phyloP scores from a whole-genome alignment of 768 basidiomycete genomes.

The Suillus subluteus region DNA sequence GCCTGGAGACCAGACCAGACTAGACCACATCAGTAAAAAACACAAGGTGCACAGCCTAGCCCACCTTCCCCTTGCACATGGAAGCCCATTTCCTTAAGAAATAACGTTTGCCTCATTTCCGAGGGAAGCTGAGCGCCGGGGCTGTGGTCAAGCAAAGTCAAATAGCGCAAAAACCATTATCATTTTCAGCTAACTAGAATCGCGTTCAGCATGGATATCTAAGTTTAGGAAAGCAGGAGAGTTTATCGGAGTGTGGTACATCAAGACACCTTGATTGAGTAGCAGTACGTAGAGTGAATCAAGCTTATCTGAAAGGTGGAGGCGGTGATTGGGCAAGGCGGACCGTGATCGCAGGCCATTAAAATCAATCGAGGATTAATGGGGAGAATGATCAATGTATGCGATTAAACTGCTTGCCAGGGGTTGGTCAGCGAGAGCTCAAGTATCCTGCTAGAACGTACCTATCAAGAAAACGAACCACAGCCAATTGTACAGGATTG shows the following conservation, averaged over 20 bases:
- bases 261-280: background rate
- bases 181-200: background rate
- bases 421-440: background rate
- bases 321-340: constrained; percentile 1
- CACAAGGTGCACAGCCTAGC: constrained; percentile 7
- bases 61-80: constrained; percentile 1
- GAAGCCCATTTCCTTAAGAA: constrained; percentile 7
- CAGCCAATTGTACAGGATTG: constrained; percentile 3
- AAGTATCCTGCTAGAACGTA: background rate
- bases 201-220: constrained; percentile 1
- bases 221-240: background rate
- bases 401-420: background rate
- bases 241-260: background rate
- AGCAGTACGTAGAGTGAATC: background rate
- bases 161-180: background rate
- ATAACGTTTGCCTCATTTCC: constrained; percentile 7
- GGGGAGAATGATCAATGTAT: constrained; percentile 1
- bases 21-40: constrained; percentile 4
- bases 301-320: constrained; percentile 1
- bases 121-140: constrained; percentile 1
- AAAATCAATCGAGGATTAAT: constrained; percentile 2
- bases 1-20: constrained; percentile 4
- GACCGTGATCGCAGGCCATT: constrained; percentile 2
- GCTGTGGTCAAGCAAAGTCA: constrained; percentile 2
- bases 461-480: background rate